phyloP scores from a whole-genome alignment of 257 asterid species.

The Petunia axillaris region DNA sequence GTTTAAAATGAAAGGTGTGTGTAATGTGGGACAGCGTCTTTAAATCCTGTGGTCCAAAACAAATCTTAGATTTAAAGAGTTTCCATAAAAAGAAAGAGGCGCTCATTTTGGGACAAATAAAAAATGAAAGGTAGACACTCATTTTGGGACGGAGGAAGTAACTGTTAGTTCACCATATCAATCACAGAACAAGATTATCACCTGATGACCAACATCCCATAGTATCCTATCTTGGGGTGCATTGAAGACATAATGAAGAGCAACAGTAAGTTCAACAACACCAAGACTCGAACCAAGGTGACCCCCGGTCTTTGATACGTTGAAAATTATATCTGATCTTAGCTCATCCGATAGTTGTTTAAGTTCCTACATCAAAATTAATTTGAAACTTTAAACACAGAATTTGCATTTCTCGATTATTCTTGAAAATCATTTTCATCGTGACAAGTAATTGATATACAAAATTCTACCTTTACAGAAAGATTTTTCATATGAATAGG shows the following conservation, averaged over 20 bases:
- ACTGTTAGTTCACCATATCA: not conserved
- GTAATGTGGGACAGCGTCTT: no score
- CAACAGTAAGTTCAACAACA: constrained; percentile 93
- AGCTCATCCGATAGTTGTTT: constrained; percentile 90
- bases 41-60: no score
- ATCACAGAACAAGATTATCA: constrained; percentile 27
- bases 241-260: constrained; percentile 90
- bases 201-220: constrained; percentile 99
- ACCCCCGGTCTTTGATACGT: constrained; percentile 97
- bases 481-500: constrained; percentile 97
- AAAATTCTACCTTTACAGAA: constrained; percentile 64
- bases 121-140: no score
- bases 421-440: not conserved
- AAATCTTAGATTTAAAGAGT: no score
- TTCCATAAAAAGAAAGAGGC: no score
- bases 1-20: no score
- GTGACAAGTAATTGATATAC: not conserved
- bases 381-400: not conserved
- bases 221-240: constrained; percentile 88
- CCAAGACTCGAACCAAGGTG: constrained; percentile 98
- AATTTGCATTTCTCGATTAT: no score
- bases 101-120: no score
- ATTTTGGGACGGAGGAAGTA: no score
- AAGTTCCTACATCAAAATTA: constrained; percentile 62
- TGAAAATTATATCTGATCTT: constrained; percentile 88